phyloP scores from a whole-genome alignment of 2,329 filamentous ascomycete species.

The Hirsutella rhossiliensis region DNA sequence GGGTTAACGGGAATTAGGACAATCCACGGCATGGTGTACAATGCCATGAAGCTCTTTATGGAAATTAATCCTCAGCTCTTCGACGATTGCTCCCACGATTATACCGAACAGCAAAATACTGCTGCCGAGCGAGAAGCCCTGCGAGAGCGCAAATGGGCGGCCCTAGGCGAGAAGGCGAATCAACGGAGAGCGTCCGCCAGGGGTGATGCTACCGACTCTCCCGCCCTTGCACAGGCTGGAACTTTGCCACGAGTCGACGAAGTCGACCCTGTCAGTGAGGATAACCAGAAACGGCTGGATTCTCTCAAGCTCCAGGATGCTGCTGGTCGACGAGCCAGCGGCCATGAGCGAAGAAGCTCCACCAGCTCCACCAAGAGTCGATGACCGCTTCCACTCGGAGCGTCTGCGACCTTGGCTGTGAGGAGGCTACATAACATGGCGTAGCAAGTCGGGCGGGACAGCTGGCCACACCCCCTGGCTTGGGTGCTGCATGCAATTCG shows the following conservation, averaged over 20 bases:
- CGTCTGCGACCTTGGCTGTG: background rate
- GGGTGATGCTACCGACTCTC: slow-evolving; percentile 11
- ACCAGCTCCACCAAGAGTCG: slow-evolving; percentile 40
- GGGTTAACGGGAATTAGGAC: slow-evolving; percentile 45
- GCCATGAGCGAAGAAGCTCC: slow-evolving; percentile 50
- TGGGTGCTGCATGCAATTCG: too few relatives aligned
- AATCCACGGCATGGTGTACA: slow-evolving; percentile 99
- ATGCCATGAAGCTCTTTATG: slow-evolving; percentile 99
- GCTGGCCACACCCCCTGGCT: too few relatives aligned
- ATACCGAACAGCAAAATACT: slow-evolving; percentile 90
- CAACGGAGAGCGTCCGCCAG: slow-evolving; percentile 39
- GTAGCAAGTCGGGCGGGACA: background rate
- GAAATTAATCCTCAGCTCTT: slow-evolving; percentile 98
- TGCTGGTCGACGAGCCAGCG: slow-evolving; percentile 40
- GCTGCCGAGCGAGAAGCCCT: slow-evolving; percentile 73
- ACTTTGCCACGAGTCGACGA: slow-evolving; percentile 53
- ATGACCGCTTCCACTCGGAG: slow-evolving; percentile 15
- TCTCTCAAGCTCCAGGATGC: slow-evolving; percentile 83
- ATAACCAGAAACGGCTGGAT: slow-evolving; percentile 78
- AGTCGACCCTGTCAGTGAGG: slow-evolving; percentile 65
- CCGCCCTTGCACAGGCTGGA: slow-evolving; percentile 24
- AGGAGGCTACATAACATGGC: background rate
- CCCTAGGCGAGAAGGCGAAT: slow-evolving; percentile 68
- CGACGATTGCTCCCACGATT: slow-evolving; percentile 96
- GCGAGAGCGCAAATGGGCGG: slow-evolving; percentile 82